These are phyloP conservation scores for thale cress (Arabidopsis thaliana) DNA, from an alignment of 345 rosid species.

Conservation along the genomic window TAIR10.1 NC_003071.7:12320001-12320500, in stretches of 20 bases:
- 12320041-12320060: not conserved
- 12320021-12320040: not conserved
- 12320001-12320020: conserved; percentile 34
- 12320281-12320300: not conserved
- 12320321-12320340: not conserved
- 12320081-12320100: not conserved
- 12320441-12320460: not conserved
- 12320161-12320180: conserved; percentile 8
- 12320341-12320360: not conserved
- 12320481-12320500: not conserved
- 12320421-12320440: not conserved
- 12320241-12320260: not conserved
- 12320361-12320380: not conserved
- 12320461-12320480: not conserved
- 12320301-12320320: not conserved
- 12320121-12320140: not conserved
- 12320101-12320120: not conserved
- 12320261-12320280: not conserved
- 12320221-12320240: not conserved
- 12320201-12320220: not conserved
- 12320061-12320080: not conserved
- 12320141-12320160: conserved; percentile 13
- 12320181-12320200: not conserved
- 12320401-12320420: not conserved
- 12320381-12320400: not conserved